These are phyloP conservation scores for Zymoseptoria crescenta DNA, from an alignment of 2,329 filamentous ascomycete genomes.

Conservation along the genomic window DNA sequence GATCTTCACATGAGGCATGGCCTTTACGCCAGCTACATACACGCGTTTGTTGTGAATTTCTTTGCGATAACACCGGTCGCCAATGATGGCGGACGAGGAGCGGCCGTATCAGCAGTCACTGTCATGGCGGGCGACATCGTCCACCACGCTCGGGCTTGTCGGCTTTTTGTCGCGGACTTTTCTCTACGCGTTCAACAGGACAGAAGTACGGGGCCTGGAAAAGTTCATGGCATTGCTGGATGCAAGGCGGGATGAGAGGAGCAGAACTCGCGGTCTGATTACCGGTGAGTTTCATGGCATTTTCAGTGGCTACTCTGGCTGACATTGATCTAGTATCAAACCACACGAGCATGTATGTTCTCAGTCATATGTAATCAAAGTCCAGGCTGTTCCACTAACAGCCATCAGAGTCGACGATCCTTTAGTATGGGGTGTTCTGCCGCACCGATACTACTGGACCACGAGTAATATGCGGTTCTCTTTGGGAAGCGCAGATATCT, in stretches of 20 bases:
- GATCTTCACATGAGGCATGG: background rate
- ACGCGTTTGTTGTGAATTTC: background rate
- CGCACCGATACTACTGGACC: constrained; percentile 62
- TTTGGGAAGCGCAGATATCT: constrained; percentile 89
- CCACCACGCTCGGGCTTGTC: constrained; percentile 64
- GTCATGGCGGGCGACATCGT: constrained; percentile 66
- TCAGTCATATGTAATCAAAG: background rate
- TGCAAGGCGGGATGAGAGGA: constrained; percentile 56
- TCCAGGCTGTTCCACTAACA: background rate
- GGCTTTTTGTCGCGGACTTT: constrained; percentile 66
- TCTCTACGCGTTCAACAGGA: constrained; percentile 63
- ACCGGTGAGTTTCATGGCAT: constrained; percentile 53
- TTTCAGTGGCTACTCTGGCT: background rate
- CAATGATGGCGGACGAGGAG: constrained; percentile 35
- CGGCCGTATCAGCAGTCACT: constrained; percentile 49
- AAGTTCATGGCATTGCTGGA: constrained; percentile 70
- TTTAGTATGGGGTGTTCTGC: constrained; percentile 83
- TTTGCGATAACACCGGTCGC: background rate
- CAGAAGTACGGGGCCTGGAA: constrained; percentile 70
- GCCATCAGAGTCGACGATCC: constrained; percentile 76
- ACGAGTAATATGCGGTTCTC: constrained; percentile 76
- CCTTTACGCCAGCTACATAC: background rate
- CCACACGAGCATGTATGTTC: constrained; percentile 77
- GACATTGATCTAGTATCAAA: constrained; percentile 59
- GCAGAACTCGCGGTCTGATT: constrained; percentile 67